phyloP scores from a whole-genome alignment of 805 yeast species.

The Pichia thaimueangensis region DNA sequence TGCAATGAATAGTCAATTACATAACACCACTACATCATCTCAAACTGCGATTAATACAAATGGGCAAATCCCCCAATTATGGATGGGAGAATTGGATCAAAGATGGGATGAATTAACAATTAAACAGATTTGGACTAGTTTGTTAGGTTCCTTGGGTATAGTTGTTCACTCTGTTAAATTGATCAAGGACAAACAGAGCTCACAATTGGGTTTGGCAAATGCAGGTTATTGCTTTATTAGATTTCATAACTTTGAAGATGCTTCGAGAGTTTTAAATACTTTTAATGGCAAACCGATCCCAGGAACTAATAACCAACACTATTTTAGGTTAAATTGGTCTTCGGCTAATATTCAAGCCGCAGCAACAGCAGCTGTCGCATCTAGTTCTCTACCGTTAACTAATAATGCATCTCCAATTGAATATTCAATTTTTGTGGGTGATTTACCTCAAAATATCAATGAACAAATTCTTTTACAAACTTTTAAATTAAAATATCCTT shows the following conservation, averaged over 20 bases:
- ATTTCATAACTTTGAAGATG: slow-evolving; percentile 54
- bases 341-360: slow-evolving; percentile 31
- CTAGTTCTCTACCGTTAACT: slow-evolving; percentile 11
- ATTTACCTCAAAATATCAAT: slow-evolving; percentile 64
- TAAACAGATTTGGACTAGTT: slow-evolving; percentile 56
- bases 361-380: slow-evolving; percentile 16
- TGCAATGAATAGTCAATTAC: slow-evolving; percentile 7
- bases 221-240: slow-evolving; percentile 82
- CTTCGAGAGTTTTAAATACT: slow-evolving; percentile 56
- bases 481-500: slow-evolving; percentile 64
- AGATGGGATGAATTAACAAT: slow-evolving; percentile 72
- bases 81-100: slow-evolving; percentile 92
- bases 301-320: slow-evolving; percentile 44
- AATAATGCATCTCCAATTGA: slow-evolving; percentile 30
- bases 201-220: slow-evolving; percentile 33
- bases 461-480: slow-evolving; percentile 59
- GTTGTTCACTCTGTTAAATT: slow-evolving; percentile 50
- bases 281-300: slow-evolving; percentile 67
- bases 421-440: slow-evolving; percentile 79
- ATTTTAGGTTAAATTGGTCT: slow-evolving; percentile 78
- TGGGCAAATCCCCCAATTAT: slow-evolving; percentile 39
- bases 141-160: slow-evolving; percentile 50
- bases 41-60: slow-evolving; percentile 9
- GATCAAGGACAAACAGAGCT: slow-evolving; percentile 54
- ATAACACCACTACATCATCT: neutral